A percentile compares a stretch with the other conserved stretches of the same genome.
Evolutionary conservation across 2,329 filamentous ascomycete species (phyloP).

Genomic region (Ascomycota sp.): DNA sequence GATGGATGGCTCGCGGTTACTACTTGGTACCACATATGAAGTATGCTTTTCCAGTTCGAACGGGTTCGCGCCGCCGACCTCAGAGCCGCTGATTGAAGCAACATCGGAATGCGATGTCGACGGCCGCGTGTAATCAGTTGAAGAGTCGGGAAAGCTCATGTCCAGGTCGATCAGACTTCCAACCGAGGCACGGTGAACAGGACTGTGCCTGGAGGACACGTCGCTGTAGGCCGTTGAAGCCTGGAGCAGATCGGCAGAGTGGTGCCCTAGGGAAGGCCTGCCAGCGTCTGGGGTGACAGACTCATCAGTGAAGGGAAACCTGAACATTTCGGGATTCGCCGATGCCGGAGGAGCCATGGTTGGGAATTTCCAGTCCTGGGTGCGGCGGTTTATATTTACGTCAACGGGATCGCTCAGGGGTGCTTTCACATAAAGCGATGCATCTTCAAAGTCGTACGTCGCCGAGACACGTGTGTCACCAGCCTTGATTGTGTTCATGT

Average conservation of each 20-base stretch:
- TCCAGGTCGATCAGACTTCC: slow-evolving; percentile 33
- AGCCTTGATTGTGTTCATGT: slow-evolving; percentile 40
- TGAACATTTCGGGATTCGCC: slow-evolving; percentile 30
- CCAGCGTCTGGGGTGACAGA: slow-evolving; percentile 7
- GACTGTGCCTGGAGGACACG: slow-evolving; percentile 14
- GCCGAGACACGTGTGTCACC: slow-evolving; percentile 23
- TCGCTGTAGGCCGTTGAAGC: slow-evolving; percentile 20
- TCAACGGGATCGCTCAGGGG: slow-evolving; percentile 39
- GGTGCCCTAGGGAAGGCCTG: slow-evolving; percentile 26
- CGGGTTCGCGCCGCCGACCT: slow-evolving; percentile 32
- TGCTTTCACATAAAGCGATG: slow-evolving; percentile 20
- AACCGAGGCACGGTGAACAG: slow-evolving; percentile 19
- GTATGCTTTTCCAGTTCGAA: slow-evolving; percentile 45
- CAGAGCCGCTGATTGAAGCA: slow-evolving; percentile 33
- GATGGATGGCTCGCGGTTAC: slow-evolving; percentile 33
- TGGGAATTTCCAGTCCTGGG: slow-evolving; percentile 38
- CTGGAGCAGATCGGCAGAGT: slow-evolving; percentile 28
- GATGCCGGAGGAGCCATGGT: slow-evolving; percentile 29
- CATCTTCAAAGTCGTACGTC: slow-evolving; percentile 27
- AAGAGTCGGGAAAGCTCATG: slow-evolving; percentile 29
- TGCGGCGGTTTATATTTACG: slow-evolving; percentile 26
- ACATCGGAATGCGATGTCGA: slow-evolving; percentile 41
- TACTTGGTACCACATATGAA: slow-evolving; percentile 24
- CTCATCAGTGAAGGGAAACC: slow-evolving; percentile 24
- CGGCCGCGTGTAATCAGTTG: slow-evolving; percentile 29